A percentile compares a stretch with the other conserved stretches of the same genome.
Evolutionary conservation across 768 basidiomycete genomes (phyloP).

Genomic region (Clavaria fumosa): DNA sequence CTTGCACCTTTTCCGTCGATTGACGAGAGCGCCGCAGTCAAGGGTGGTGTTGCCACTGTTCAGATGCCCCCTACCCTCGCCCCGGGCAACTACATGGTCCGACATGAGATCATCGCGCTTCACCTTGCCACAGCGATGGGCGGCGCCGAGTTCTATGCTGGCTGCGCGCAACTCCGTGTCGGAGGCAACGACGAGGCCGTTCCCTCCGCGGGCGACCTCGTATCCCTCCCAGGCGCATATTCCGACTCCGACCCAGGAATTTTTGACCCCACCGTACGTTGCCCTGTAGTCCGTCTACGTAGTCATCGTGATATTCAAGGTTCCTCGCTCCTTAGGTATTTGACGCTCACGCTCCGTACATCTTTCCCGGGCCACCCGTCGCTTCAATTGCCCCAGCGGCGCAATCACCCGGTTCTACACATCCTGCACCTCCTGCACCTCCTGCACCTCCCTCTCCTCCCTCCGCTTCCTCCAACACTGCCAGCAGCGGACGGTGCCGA

Average conservation of each 20-base stretch:
- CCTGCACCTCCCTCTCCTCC: too few species aligned
- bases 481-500: too few species aligned
- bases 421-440: too few species aligned
- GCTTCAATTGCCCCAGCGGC: too few species aligned
- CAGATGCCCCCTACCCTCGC: slow-evolving; percentile 36
- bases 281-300: too few species aligned
- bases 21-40: slow-evolving; percentile 17
- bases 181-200: slow-evolving; percentile 36
- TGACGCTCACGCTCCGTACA: too few species aligned
- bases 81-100: slow-evolving; percentile 59
- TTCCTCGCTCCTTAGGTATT: too few species aligned
- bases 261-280: slow-evolving; percentile 36
- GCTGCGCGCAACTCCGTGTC: slow-evolving; percentile 45
- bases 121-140: slow-evolving; percentile 40
- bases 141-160: slow-evolving; percentile 72
- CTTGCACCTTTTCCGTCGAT: not conserved
- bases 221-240: slow-evolving; percentile 62
- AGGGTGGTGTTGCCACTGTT: slow-evolving; percentile 25
- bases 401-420: too few species aligned
- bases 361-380: too few species aligned
- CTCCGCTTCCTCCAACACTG: too few species aligned
- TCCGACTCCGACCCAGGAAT: slow-evolving; percentile 57
- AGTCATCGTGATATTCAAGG: too few species aligned
- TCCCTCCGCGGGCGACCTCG: slow-evolving; percentile 34
- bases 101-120: slow-evolving; percentile 69